Base-by-base conservation (phyloP, 805 yeast species). In the Martiniozyma abietophila region DNA sequence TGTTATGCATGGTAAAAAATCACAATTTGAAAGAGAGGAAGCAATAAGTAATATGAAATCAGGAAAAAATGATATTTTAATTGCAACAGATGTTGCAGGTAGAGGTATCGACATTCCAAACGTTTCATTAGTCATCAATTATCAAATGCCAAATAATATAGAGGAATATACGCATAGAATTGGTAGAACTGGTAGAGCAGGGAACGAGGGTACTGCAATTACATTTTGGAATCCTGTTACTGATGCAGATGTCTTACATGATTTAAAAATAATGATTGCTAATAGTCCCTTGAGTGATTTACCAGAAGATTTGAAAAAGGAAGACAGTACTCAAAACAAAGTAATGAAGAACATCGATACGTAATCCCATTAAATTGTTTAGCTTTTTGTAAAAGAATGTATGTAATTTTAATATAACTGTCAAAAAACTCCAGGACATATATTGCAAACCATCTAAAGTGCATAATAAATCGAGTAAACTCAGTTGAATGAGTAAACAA, bases 111-210 rank as follows among this genome's bases (percentile, higher is more conserved):
- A 92, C 56, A 76, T 89, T n/a, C 79, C 85, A 1, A 70, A 82
- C 45, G 94, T 89, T 6, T 74, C 92, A 0, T 54, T 88, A 23
- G 97, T 89, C 8, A 56, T 92, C 15, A 92, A 89, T 54, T 88
- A 69, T 50, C 95, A 89, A 46, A 79, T 88, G 88, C 61, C 86
- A 8, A 71, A 67, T 42, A 65, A 66, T 22, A 71, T 86, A 29
- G 96, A 86, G 42, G 88, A 80, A 39, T 89, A 86, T 47, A 72
- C 89, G 14, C 98, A 89, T 58, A 69, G 97, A 51, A 80, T 89
- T 32, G 98, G 98, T 38, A 76, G 98, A 59, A 89, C 98, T 0
- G 98, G 97, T 25, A 73, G 98, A 56, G 96, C 95, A 0, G 97
- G 96, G 1, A 74, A 71, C 30, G 53, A 52, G 5, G 98, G 98